These are phyloP conservation scores for Haplosporangium sp. DNA, from an alignment of 371 early-diverging fungal species.

Conservation along the genomic window DNA sequence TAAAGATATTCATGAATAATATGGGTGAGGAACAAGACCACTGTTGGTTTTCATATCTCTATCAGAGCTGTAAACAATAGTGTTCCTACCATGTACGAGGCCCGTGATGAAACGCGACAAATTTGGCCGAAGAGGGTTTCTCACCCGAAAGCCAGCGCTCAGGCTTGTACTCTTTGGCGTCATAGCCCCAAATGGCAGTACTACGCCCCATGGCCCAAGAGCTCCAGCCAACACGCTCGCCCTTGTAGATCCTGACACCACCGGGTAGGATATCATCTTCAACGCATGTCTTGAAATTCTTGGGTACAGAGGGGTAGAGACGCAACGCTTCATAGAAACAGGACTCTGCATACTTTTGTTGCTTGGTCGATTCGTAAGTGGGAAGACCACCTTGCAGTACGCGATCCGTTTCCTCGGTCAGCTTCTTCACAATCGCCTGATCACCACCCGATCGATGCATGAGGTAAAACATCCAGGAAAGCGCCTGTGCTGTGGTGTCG, in stretches of 20 bases:
- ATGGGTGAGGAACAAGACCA: background rate
- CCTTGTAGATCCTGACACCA: constrained; percentile 68
- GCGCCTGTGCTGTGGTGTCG: constrained; percentile 70
- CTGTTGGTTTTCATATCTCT: background rate
- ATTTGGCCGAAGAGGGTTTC: constrained; percentile 48
- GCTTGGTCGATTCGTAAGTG: constrained; percentile 59
- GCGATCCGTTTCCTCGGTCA: constrained; percentile 66
- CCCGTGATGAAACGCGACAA: constrained; percentile 44
- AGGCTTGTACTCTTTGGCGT: constrained; percentile 67
- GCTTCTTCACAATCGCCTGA: constrained; percentile 59
- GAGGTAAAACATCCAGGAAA: constrained; percentile 75
- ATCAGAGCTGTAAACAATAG: no score
- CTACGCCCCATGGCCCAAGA: constrained; percentile 65
- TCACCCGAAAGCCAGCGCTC: constrained; percentile 70
- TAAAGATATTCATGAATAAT: background rate
- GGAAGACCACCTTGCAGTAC: constrained; percentile 56
- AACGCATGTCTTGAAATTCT: constrained; percentile 71
- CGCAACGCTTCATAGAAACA: constrained; percentile 77
- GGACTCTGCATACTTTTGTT: constrained; percentile 69
- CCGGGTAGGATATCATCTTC: constrained; percentile 78
- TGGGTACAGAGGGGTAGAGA: constrained; percentile 79
- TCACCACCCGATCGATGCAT: constrained; percentile 58
- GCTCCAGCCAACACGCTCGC: constrained; percentile 65
- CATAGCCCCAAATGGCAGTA: constrained; percentile 68
- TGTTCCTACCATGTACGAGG: constrained; percentile 42